phyloP scores from a whole-genome alignment of 108 stramenopile genomes.

The Schizochytrium sp. region DNA sequence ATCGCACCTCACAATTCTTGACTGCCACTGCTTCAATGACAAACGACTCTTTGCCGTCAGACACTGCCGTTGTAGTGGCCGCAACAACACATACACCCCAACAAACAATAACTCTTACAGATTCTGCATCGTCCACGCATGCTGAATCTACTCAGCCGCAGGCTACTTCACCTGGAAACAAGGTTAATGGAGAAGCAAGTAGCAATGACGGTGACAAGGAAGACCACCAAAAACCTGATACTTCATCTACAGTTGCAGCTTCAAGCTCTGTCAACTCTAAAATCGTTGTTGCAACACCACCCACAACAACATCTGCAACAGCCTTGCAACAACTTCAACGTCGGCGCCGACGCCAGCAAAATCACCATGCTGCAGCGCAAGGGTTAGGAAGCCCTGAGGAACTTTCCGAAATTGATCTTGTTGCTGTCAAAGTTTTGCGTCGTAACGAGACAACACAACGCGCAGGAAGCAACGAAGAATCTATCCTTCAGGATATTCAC shows the following conservation, averaged over 20 bases:
- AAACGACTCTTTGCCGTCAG: too few species aligned
- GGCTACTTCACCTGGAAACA: too few species aligned
- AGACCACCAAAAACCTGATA: not conserved
- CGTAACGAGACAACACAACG: slow-evolving; percentile 98
- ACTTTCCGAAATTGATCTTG: slow-evolving; percentile 65
- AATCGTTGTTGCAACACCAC: not conserved
- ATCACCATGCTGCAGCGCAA: not conserved
- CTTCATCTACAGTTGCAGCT: too few species aligned
- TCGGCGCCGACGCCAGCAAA: not conserved
- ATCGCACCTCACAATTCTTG: not conserved
- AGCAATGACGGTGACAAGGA: slow-evolving; percentile 69
- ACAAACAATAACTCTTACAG: too few species aligned
- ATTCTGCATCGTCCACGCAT: too few species aligned
- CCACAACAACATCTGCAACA: not conserved
- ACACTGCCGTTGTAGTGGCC: too few species aligned
- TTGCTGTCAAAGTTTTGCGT: slow-evolving; percentile 95
- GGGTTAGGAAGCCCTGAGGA: not conserved
- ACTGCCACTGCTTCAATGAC: too few species aligned
- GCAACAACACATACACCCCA: too few species aligned
- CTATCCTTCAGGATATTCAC: slow-evolving; percentile 67
- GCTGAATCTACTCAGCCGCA: too few species aligned
- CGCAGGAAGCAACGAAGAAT: slow-evolving; percentile 86
- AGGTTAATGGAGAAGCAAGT: not conserved
- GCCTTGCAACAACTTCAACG: not conserved
- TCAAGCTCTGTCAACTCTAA: too few species aligned